phyloP scores from a whole-genome alignment of 2,329 filamentous ascomycete species.

The Microsporum ferrugineum region DNA sequence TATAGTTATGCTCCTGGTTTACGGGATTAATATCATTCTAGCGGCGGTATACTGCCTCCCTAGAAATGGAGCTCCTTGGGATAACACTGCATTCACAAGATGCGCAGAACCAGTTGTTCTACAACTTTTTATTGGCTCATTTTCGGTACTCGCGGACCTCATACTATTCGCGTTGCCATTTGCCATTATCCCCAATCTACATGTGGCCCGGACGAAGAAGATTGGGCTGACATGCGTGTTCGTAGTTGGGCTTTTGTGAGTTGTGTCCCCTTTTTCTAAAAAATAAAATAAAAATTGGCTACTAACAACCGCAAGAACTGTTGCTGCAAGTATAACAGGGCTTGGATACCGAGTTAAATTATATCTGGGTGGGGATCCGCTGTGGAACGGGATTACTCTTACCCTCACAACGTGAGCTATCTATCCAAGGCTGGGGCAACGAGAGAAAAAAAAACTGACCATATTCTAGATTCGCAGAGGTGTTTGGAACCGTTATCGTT shows the following conservation, averaged over 20 bases:
- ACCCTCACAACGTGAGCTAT: constrained; percentile 2
- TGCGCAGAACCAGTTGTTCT: neutral
- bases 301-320: neutral
- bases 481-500: neutral
- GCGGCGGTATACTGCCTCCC: constrained; percentile 2
- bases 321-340: neutral
- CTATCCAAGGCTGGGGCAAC: neutral
- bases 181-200: neutral
- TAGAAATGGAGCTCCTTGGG: neutral
- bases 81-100: neutral
- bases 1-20: neutral
- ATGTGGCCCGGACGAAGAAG: neutral
- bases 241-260: neutral
- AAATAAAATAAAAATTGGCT: too few relatives aligned
- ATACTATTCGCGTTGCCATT: neutral
- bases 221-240: neutral
- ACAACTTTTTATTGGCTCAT: neutral
- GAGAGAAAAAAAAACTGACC: neutral
- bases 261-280: neutral
- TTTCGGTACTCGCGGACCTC: neutral
- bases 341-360: neutral
- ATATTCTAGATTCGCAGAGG: neutral
- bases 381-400: neutral
- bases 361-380: neutral
- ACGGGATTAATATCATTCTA: neutral